Evolutionary conservation across 2,329 filamentous ascomycete genomes (phyloP).

Genomic region (Exophiala sp.): DNA sequence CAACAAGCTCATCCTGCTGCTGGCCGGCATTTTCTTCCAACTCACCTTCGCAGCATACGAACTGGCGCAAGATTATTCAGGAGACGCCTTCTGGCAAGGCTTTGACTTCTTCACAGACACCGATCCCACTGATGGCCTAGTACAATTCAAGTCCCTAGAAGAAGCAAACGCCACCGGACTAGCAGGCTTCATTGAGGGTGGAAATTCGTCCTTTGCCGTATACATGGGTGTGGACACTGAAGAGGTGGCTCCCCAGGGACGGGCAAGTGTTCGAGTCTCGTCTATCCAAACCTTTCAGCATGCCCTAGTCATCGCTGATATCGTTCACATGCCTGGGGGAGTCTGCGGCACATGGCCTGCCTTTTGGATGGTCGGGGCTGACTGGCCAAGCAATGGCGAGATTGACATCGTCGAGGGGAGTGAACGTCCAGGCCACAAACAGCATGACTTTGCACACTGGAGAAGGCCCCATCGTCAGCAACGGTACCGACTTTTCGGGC

Average conservation of each 20-base stretch:
- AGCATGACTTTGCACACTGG: conserved; percentile 48
- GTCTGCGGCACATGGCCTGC: conserved; percentile 50
- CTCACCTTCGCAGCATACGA: conserved; percentile 32
- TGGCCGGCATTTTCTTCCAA: conserved; percentile 20
- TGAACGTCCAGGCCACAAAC: conserved; percentile 42
- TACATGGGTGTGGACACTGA: conserved; percentile 43
- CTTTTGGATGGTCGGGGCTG: conserved; percentile 39
- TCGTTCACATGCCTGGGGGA: conserved; percentile 44
- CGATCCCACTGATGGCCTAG: conserved; percentile 48
- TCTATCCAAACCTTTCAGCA: conserved; percentile 42
- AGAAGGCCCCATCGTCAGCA: conserved; percentile 32
- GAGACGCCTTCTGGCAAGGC: conserved; percentile 44
- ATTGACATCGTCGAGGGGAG: conserved; percentile 51
- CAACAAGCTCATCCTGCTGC: conserved; percentile 17
- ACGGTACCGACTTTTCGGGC: conserved; percentile 43
- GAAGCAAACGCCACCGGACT: conserved; percentile 36
- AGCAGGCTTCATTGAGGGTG: conserved; percentile 30
- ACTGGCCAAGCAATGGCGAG: conserved; percentile 43
- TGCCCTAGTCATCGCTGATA: conserved; percentile 45
- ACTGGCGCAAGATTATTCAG: conserved; percentile 41
- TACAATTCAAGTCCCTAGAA: conserved; percentile 44
- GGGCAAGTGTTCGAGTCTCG: conserved; percentile 43
- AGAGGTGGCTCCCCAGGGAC: conserved; percentile 34
- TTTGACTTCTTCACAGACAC: conserved; percentile 46
- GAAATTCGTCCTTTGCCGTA: conserved; percentile 31